phyloP scores from a whole-genome alignment of 306 rosid species.

The Fragaria vesca region DNA sequence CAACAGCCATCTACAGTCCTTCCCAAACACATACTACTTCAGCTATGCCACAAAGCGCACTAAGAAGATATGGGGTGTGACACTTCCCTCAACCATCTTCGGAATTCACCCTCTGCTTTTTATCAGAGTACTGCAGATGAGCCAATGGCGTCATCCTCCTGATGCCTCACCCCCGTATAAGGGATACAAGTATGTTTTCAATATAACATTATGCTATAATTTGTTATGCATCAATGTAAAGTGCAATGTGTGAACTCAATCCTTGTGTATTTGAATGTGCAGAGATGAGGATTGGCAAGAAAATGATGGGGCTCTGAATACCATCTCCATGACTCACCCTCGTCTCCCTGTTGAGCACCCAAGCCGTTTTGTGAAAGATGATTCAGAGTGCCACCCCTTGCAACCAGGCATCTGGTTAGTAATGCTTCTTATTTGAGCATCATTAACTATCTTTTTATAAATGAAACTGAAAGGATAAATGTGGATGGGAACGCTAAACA shows the following conservation, averaged over 20 bases:
- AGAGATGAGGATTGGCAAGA: constrained; percentile 99
- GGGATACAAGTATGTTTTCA: constrained; percentile 70
- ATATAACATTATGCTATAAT: constrained; percentile 9
- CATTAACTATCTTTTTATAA: neutral
- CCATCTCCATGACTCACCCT: constrained; percentile 94
- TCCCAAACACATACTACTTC: constrained; percentile 85
- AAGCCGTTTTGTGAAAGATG: constrained; percentile 55
- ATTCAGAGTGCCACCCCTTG: constrained; percentile 76
- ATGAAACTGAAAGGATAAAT: neutral
- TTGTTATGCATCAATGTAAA: neutral
- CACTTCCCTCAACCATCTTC: constrained; percentile 74
- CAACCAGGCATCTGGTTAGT: constrained; percentile 80
- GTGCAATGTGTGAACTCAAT: neutral
- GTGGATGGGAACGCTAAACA: constrained; percentile 1
- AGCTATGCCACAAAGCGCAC: constrained; percentile 96
- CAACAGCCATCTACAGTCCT: constrained; percentile 54
- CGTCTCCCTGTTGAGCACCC: constrained; percentile 85
- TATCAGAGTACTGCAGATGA: constrained; percentile 85
- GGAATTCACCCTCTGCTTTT: constrained; percentile 85
- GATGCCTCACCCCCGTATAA: constrained; percentile 83
- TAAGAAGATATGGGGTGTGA: constrained; percentile 65
- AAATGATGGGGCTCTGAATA: constrained; percentile 96
- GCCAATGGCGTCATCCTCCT: constrained; percentile 89
- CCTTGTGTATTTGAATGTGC: constrained; percentile 29
- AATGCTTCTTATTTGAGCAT: neutral